Percentiles rank a stretch among this genome's conserved stretches.
These are phyloP conservation scores for Warburgia ugandensis DNA, from an alignment of 164 flowering plant species.

Conservation along the genomic window DNA sequence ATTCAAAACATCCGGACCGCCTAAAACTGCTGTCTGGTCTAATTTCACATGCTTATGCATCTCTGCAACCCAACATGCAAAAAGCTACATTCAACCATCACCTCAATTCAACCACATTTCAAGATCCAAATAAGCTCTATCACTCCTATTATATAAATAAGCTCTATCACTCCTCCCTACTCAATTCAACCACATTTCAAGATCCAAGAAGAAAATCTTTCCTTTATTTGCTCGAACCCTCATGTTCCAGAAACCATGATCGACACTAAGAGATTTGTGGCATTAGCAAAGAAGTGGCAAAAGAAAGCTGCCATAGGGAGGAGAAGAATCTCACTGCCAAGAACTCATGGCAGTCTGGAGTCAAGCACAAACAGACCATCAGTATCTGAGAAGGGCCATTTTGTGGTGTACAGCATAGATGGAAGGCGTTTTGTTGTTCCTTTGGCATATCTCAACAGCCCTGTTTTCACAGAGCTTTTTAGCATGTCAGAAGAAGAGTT, in stretches of 20 bases:
- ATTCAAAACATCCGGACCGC: too few species aligned
- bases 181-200: too few species aligned
- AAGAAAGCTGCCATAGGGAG: conserved; percentile 6
- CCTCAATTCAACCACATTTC: too few species aligned
- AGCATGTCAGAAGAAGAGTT: conserved; percentile 18
- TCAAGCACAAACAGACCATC: not conserved
- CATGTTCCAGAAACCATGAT: conserved; percentile 1
- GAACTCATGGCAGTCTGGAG: not conserved
- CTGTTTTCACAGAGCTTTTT: conserved; percentile 15
- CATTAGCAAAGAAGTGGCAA: conserved; percentile 11
- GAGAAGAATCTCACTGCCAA: not conserved
- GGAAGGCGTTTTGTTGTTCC: conserved; percentile 20
- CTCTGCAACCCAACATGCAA: too few species aligned
- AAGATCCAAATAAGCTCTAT: too few species aligned
- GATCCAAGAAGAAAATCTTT: not conserved
- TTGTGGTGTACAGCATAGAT: conserved; percentile 20
- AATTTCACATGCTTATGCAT: too few species aligned
- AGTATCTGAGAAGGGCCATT: conserved; percentile 16
- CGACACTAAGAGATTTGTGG: conserved; percentile 9
- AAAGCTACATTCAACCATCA: too few species aligned
- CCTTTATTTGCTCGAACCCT: not conserved
- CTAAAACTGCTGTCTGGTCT: too few species aligned
- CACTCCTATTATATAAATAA: too few species aligned
- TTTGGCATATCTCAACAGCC: conserved; percentile 10
- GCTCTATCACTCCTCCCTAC: too few species aligned